A percentile compares a stretch with the other conserved stretches of the same genome.
Conservation (phyloP, 768 basidiomycete species). For the Tephrocybe sp. region DNA sequence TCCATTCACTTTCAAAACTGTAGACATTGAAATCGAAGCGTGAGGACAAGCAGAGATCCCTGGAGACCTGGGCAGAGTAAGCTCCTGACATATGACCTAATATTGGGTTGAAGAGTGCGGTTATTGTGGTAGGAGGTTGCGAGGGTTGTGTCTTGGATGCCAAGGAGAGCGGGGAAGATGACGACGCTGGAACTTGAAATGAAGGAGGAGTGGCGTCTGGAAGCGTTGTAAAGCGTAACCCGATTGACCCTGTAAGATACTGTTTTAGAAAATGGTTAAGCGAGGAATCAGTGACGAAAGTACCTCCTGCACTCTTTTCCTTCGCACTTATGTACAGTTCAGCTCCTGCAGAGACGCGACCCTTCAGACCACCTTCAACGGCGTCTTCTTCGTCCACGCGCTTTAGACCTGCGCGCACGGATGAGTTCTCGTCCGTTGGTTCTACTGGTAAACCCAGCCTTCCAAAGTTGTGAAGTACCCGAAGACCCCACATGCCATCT, state of each 20-base stretch:
- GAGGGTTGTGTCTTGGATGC: constrained; percentile 38
- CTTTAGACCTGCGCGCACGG: constrained; percentile 46
- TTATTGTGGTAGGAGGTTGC: constrained; percentile 93
- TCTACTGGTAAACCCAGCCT: constrained; percentile 47
- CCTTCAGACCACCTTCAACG: constrained; percentile 87
- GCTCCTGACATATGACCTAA: constrained; percentile 91
- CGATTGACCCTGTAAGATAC: constrained; percentile 73
- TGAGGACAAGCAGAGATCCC: constrained; percentile 82
- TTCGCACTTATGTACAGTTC: constrained; percentile 94
- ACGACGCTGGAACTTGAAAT: constrained; percentile 45
- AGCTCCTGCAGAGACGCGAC: constrained; percentile 88
- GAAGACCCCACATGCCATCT: constrained; percentile 90
- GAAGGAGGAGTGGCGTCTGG: constrained; percentile 76
- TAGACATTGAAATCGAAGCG: constrained; percentile 97
- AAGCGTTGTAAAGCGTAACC: constrained; percentile 90
- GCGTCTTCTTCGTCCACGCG: constrained; percentile 96
- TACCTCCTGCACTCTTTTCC: constrained; percentile 90
- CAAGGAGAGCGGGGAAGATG: constrained; percentile 35
- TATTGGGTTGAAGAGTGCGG: constrained; percentile 94
- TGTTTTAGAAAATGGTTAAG: background rate
- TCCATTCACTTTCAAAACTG: constrained; percentile 96
- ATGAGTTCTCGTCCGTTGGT: constrained; percentile 27
- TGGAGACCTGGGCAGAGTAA: constrained; percentile 86
- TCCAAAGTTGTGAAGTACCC: constrained; percentile 92
- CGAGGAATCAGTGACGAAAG: background rate